Percentiles rank a stretch among this genome's conserved stretches.
Evolutionary conservation across 306 rosid species (phyloP).

Genomic region (Sindora glabra): DNA sequence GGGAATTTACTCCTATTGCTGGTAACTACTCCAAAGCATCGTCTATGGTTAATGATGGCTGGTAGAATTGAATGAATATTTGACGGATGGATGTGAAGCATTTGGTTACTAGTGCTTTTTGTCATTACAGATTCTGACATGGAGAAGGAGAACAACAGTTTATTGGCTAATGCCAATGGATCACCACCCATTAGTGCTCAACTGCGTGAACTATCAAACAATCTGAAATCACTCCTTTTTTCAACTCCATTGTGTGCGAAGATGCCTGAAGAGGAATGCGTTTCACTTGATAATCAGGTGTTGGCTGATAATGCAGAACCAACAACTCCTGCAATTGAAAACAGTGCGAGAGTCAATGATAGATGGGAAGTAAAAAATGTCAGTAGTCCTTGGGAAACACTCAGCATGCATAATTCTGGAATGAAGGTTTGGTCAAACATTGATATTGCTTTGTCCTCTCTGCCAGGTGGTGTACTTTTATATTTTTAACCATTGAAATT

Average conservation of each 20-base stretch:
- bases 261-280: constrained; percentile 16
- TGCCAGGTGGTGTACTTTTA: neutral
- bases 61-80: constrained; percentile 1
- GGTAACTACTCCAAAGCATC: constrained; percentile 4
- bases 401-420: constrained; percentile 38
- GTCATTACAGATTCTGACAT: constrained; percentile 27
- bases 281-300: constrained; percentile 20
- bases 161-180: constrained; percentile 12
- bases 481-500: neutral
- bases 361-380: constrained; percentile 23
- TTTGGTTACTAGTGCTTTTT: neutral
- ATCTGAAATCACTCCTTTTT: constrained; percentile 30
- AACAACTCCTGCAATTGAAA: constrained; percentile 45
- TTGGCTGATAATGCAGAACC: constrained; percentile 42
- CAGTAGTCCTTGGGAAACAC: constrained; percentile 69
- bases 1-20: constrained; percentile 18
- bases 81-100: neutral
- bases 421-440: constrained; percentile 52
- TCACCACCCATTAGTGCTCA: constrained; percentile 77
- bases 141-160: constrained; percentile 36
- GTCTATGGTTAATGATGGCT: constrained; percentile 41
- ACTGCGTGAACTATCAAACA: constrained; percentile 53
- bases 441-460: neutral
- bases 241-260: constrained; percentile 33
- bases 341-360: constrained; percentile 12